These are phyloP conservation scores for Setomelanomma holmii DNA, from an alignment of 2,329 filamentous ascomycete species.

Conservation along the genomic window DNA sequence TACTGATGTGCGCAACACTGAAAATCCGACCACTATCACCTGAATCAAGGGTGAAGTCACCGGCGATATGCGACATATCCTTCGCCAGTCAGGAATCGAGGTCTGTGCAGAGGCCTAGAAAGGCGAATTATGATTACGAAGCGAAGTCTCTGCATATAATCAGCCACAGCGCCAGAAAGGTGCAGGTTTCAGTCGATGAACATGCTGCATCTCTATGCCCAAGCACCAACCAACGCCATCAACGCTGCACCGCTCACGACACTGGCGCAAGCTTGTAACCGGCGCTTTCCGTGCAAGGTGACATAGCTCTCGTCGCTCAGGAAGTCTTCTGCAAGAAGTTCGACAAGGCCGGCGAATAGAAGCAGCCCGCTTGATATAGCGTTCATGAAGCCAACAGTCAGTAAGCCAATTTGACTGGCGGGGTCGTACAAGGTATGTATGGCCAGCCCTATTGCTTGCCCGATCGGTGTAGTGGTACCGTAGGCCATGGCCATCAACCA, in stretches of 20 bases:
- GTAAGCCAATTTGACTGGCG: constrained; percentile 54
- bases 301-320: constrained; percentile 70
- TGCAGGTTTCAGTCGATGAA: constrained; percentile 6
- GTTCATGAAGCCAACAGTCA: constrained; percentile 60
- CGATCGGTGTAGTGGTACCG: constrained; percentile 62
- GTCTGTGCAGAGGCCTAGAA: constrained; percentile 5
- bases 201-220: constrained; percentile 56
- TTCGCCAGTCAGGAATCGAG: not conserved
- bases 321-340: constrained; percentile 60
- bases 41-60: too few relatives aligned
- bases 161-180: constrained; percentile 10
- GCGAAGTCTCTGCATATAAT: constrained; percentile 8
- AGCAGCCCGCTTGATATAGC: constrained; percentile 57
- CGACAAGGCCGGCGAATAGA: constrained; percentile 59
- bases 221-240: constrained; percentile 73
- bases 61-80: not conserved
- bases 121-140: constrained; percentile 13
- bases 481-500: constrained; percentile 73
- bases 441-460: constrained; percentile 58
- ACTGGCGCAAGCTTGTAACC: constrained; percentile 67
- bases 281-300: constrained; percentile 62
- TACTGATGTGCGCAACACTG: too few relatives aligned
- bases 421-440: constrained; percentile 61
- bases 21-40: too few relatives aligned
- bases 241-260: constrained; percentile 66